These are phyloP conservation scores for Buddleja alternifolia DNA, from an alignment of 257 asterid species.

Conservation along the genomic window DNA sequence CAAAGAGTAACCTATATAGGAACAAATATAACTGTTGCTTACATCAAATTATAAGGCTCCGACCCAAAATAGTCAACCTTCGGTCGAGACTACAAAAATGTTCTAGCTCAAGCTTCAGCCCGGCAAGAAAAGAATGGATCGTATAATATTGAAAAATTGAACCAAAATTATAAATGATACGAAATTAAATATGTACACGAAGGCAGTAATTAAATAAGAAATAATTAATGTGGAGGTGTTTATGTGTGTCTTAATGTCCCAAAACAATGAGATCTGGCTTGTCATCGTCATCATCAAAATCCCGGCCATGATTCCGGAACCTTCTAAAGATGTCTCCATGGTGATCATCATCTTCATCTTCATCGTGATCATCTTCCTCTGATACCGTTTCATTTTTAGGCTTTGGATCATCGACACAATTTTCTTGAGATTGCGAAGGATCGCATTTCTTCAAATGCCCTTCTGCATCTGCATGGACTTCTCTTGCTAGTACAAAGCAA, in stretches of 20 bases:
- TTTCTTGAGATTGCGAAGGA: too few relatives aligned
- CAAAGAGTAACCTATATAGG: too few relatives aligned
- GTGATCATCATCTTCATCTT: slow-evolving; percentile 24
- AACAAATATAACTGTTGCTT: too few relatives aligned
- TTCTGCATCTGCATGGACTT: slow-evolving; percentile 15
- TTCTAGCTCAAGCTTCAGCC: too few relatives aligned
- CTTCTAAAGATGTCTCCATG: neutral
- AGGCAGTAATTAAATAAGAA: too few relatives aligned
- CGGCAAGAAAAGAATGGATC: too few relatives aligned
- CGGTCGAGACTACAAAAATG: too few relatives aligned
- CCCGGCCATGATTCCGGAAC: neutral
- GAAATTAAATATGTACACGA: neutral
- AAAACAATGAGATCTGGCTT: slow-evolving; percentile 11
- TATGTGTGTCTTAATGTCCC: slow-evolving; percentile 23
- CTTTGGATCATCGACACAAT: slow-evolving; percentile 22
- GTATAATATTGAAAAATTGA: too few relatives aligned
- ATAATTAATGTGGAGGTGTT: too few relatives aligned
- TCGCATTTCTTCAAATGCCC: neutral
- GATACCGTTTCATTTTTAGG: neutral
- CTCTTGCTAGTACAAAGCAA: slow-evolving; percentile 24
- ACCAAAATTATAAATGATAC: neutral
- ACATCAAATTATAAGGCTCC: too few relatives aligned
- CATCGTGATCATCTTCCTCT: neutral
- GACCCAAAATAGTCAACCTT: too few relatives aligned
- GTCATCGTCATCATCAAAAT: slow-evolving; percentile 18